phyloP scores from a whole-genome alignment of 768 basidiomycete genomes.

The Paxillus rubicundulus region DNA sequence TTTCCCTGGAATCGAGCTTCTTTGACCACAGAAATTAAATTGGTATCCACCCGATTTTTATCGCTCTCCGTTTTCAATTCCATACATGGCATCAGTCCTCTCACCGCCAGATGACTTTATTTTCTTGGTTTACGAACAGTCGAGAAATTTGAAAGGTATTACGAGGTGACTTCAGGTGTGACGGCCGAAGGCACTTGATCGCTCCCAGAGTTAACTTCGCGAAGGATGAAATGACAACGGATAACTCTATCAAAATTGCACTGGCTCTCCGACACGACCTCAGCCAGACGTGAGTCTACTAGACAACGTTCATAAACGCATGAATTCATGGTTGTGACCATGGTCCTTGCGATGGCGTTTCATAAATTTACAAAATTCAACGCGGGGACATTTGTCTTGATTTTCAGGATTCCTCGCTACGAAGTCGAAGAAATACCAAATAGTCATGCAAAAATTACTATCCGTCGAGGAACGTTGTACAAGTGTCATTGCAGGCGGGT shows the following conservation, averaged over 20 bases:
- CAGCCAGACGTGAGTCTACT: conserved; percentile 37
- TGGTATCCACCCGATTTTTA: conserved; percentile 50
- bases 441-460: conserved; percentile 67
- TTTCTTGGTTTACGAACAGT: conserved; percentile 64
- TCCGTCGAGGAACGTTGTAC: conserved; percentile 62
- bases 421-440: conserved; percentile 79
- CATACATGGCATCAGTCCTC: conserved; percentile 73
- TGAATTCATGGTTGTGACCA: neutral
- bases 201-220: conserved; percentile 17
- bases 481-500: conserved; percentile 84
- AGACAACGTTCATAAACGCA: neutral
- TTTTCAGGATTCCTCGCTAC: conserved; percentile 59
- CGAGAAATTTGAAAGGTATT: conserved; percentile 66
- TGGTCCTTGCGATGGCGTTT: neutral
- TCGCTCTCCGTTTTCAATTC: conserved; percentile 56
- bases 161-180: conserved; percentile 41
- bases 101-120: conserved; percentile 65
- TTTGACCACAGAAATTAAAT: conserved; percentile 42
- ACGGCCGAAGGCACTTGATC: conserved; percentile 21
- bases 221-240: conserved; percentile 28
- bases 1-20: neutral
- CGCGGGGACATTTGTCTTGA: neutral
- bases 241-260: conserved; percentile 52
- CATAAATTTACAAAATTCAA: neutral
- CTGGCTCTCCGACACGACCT: conserved; percentile 61